phyloP scores from a whole-genome alignment of 352 stramenopile genomes.

The Hyaloperonospora brassicae region DNA sequence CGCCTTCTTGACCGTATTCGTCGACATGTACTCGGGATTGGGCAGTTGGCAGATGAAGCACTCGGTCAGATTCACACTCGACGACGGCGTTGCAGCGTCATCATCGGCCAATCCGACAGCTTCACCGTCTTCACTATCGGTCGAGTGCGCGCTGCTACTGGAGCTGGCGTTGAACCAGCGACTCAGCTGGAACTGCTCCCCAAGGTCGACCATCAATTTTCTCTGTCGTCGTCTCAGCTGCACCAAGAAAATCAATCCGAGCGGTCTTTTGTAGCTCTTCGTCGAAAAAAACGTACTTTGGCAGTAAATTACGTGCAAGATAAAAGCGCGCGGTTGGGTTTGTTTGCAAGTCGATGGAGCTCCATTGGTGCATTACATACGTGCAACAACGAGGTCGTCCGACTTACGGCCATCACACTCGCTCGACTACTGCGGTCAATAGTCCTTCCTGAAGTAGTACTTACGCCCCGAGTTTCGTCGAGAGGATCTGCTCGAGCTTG shows the following conservation, averaged over 20 bases:
- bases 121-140: conserved; percentile 38
- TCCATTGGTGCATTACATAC: background rate
- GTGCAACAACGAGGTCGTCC: background rate
- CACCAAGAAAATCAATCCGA: background rate
- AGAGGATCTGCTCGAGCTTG: conserved; percentile 97
- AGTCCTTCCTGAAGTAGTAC: conserved; percentile 1
- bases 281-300: too few relatives aligned
- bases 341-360: background rate
- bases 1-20: conserved; percentile 44
- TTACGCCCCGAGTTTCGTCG: conserved; percentile 88
- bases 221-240: background rate
- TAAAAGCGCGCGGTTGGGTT: background rate
- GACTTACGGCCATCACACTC: background rate
- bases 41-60: conserved; percentile 55
- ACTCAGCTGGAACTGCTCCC: conserved; percentile 67
- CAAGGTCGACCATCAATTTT: conserved; percentile 30
- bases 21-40: conserved; percentile 61
- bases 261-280: background rate
- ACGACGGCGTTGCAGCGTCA: conserved; percentile 15
- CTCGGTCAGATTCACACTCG: conserved; percentile 23
- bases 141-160: conserved; percentile 30
- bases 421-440: background rate
- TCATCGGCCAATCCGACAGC: conserved; percentile 16
- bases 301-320: too few relatives aligned
- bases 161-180: conserved; percentile 66